phyloP scores from a whole-genome alignment of 805 yeast genomes.

The Torulaspora franciscae region DNA sequence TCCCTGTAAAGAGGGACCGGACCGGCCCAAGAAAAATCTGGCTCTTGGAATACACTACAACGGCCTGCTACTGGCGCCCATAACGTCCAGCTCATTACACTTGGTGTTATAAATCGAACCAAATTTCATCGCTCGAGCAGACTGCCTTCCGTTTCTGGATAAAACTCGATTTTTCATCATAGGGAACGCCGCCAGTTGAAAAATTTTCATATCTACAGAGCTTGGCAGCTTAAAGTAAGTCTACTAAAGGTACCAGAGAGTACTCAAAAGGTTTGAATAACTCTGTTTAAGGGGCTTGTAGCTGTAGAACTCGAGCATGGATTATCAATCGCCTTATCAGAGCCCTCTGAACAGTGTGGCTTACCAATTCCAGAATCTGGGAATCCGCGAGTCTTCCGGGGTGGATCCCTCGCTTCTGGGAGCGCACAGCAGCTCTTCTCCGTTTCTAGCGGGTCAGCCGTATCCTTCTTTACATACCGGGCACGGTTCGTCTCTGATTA shows the following conservation, averaged over 20 bases:
- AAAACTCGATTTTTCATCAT: background rate
- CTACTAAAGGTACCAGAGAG: background rate
- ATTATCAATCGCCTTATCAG: slow-evolving; percentile 17
- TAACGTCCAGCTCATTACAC: background rate
- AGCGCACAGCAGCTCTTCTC: slow-evolving; percentile 17
- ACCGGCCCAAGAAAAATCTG: no score
- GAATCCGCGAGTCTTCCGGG: slow-evolving; percentile 6
- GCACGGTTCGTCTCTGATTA: slow-evolving; percentile 1
- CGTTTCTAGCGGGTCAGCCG: slow-evolving; percentile 15
- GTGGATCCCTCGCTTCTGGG: slow-evolving; percentile 2
- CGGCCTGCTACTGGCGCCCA: no score
- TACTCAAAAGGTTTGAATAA: background rate
- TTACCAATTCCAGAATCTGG: slow-evolving; percentile 19
- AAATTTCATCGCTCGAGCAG: background rate
- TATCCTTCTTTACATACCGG: background rate
- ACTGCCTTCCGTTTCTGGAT: background rate
- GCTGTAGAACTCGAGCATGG: slow-evolving; percentile 12
- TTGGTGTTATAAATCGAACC: background rate
- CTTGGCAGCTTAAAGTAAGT: background rate
- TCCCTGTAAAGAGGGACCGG: no score
- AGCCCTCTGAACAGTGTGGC: slow-evolving; percentile 21
- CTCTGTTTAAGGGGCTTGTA: background rate
- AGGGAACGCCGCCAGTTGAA: background rate
- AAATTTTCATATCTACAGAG: slow-evolving; percentile 1
- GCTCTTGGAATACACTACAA: background rate